These are phyloP conservation scores for Sporothrix variecibatus DNA, from an alignment of 2,329 filamentous ascomycete species.

Conservation along the genomic window DNA sequence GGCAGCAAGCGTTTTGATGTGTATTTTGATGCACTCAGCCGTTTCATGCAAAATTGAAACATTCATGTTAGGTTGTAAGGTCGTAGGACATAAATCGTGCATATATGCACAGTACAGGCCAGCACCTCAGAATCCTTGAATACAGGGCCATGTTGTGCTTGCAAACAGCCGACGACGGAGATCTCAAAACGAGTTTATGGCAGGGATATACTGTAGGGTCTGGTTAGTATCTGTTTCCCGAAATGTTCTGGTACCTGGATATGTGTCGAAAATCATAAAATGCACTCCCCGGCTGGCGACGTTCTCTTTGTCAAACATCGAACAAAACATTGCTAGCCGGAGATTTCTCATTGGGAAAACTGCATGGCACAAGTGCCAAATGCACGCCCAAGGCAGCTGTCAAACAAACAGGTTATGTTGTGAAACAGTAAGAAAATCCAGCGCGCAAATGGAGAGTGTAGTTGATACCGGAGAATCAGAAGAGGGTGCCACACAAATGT, in stretches of 20 bases:
- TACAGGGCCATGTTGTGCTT: background rate
- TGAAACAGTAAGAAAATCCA: background rate
- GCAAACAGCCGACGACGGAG: background rate
- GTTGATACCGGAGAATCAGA: background rate
- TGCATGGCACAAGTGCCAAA: background rate
- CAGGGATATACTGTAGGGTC: background rate
- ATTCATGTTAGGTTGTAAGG: background rate
- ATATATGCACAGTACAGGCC: background rate
- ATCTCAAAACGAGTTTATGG: background rate
- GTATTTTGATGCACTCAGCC: background rate
- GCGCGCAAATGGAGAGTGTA: background rate
- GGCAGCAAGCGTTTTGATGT: background rate
- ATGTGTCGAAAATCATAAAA: background rate
- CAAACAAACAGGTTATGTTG: slow-evolving; percentile 1
- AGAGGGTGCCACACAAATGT: background rate
- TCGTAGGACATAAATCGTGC: background rate
- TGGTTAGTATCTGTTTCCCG: background rate
- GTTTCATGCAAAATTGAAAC: background rate
- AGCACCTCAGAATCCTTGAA: background rate
- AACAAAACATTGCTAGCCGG: background rate
- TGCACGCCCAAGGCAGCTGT: background rate
- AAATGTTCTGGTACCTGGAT: background rate
- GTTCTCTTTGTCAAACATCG: background rate
- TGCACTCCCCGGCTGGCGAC: background rate
- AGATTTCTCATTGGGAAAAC: background rate